Percentiles rank a stretch among this genome's conserved stretches.
phyloP scores from a whole-genome alignment of 164 flowering plant genomes.

The Stephania cephalantha region DNA sequence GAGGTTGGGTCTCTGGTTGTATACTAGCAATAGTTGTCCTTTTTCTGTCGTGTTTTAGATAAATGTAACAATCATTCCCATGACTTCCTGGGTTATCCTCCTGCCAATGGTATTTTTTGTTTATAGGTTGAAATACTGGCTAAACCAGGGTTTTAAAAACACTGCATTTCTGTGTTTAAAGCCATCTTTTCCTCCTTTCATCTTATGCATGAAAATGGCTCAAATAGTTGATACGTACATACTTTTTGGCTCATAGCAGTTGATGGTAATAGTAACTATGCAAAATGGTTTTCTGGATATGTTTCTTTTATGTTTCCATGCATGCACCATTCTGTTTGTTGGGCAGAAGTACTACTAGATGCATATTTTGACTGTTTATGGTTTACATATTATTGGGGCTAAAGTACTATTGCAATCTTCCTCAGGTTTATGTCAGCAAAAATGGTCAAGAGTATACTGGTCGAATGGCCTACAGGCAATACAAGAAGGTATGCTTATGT shows the following conservation, averaged over 20 bases:
- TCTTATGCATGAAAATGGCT: background rate
- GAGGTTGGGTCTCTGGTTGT: background rate
- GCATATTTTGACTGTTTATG: background rate
- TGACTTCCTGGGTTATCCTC: background rate
- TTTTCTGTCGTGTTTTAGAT: background rate
- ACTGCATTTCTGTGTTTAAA: background rate
- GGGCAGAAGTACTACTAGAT: too few relatives aligned
- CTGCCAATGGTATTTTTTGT: background rate
- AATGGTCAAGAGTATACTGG: conserved; percentile 71
- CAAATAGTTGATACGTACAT: background rate
- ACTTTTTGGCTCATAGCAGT: background rate
- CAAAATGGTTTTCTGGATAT: background rate
- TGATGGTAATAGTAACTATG: background rate
- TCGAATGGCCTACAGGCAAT: conserved; percentile 54
- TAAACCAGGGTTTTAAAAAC: background rate
- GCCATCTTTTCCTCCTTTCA: background rate
- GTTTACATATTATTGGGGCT: background rate
- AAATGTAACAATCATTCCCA: background rate
- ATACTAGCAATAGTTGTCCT: background rate
- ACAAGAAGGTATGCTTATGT: conserved; percentile 52
- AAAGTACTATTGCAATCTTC: conserved; percentile 1
- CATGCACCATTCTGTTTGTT: background rate
- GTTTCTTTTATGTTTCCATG: conserved; percentile 2
- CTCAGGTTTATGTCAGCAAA: conserved; percentile 65
- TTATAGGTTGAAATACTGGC: background rate